Evolutionary conservation across 1,139 yeast species (phyloP).

Genomic region (Debaryomyces robertsiae): DNA sequence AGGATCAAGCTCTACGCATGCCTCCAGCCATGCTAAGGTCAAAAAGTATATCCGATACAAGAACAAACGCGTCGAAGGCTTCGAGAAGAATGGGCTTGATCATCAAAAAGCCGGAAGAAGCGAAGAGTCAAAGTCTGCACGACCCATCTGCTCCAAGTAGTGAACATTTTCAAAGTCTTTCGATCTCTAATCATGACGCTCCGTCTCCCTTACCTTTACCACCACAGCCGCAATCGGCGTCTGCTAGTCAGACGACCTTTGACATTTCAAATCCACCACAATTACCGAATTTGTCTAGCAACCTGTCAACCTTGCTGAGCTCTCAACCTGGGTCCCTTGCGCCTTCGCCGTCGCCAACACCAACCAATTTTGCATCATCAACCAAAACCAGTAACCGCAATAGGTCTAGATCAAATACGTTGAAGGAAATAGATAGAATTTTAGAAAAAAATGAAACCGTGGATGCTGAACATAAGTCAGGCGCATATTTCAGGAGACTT

Average conservation of each 20-base stretch:
- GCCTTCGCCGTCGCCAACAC: constrained; percentile 17
- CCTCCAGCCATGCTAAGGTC: constrained; percentile 36
- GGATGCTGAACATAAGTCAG: constrained; percentile 52
- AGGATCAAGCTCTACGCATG: constrained; percentile 14
- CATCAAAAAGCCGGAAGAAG: constrained; percentile 44
- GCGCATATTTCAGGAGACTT: constrained; percentile 70
- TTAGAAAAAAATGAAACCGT: constrained; percentile 44
- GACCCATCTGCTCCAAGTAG: constrained; percentile 15
- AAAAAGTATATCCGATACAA: constrained; percentile 60
- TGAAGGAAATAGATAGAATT: constrained; percentile 42
- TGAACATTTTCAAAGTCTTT: not conserved
- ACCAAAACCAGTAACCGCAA: constrained; percentile 21
- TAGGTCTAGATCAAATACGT: constrained; percentile 43
- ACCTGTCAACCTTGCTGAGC: constrained; percentile 21
- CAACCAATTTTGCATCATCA: constrained; percentile 10
- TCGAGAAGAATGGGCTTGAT: constrained; percentile 69
- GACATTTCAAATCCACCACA: constrained; percentile 22
- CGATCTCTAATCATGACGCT: not conserved
- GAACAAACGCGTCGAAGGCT: constrained; percentile 62
- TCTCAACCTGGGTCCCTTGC: constrained; percentile 21
- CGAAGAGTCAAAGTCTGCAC: not conserved
- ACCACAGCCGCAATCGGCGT: constrained; percentile 21
- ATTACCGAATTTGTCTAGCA: constrained; percentile 18
- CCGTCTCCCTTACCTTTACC: constrained; percentile 18
- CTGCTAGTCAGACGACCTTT: constrained; percentile 31